phyloP scores from a whole-genome alignment of 179 eudicot genomes.

The Amaranthus tricolor region DNA sequence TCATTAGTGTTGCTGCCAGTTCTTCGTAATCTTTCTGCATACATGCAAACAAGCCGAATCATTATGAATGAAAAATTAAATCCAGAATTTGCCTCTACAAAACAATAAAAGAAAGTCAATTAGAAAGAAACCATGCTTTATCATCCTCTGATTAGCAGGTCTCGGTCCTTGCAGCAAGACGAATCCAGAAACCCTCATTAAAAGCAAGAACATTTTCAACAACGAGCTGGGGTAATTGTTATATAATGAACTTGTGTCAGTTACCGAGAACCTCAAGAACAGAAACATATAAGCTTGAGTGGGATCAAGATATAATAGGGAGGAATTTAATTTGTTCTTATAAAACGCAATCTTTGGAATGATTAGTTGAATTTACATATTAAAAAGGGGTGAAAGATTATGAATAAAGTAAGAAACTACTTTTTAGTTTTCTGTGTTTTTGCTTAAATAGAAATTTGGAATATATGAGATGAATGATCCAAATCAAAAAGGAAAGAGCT shows the following conservation, averaged over 20 bases:
- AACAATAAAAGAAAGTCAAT: not conserved
- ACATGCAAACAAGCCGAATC: conserved; percentile 12
- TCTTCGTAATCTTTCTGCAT: conserved; percentile 97
- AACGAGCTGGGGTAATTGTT: conserved; percentile 81
- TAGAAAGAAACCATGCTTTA: conserved; percentile 56
- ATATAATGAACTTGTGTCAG: conserved; percentile 2
- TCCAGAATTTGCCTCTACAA: not conserved
- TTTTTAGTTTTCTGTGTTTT: too few species aligned
- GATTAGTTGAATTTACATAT: too few species aligned
- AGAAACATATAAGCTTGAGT: too few species aligned
- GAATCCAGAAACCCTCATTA: conserved; percentile 94
- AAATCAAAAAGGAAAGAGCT: too few species aligned
- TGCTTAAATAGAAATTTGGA: too few species aligned
- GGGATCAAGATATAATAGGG: too few species aligned
- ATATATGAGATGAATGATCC: too few species aligned
- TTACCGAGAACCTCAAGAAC: not conserved
- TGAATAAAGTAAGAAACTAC: too few species aligned
- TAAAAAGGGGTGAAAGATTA: too few species aligned
- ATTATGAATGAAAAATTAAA: not conserved
- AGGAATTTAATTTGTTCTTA: too few species aligned
- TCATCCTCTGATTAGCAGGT: conserved; percentile 98
- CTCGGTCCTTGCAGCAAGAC: conserved; percentile 90
- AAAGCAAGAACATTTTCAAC: conserved; percentile 91
- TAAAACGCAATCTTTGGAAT: too few species aligned
- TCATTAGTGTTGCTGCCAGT: conserved; percentile 78